Evolutionary conservation across 2,329 filamentous ascomycete genomes (phyloP), one percentile per base, ranked within the genome.

Genomic region (Intubia oerlemansii): DNA sequence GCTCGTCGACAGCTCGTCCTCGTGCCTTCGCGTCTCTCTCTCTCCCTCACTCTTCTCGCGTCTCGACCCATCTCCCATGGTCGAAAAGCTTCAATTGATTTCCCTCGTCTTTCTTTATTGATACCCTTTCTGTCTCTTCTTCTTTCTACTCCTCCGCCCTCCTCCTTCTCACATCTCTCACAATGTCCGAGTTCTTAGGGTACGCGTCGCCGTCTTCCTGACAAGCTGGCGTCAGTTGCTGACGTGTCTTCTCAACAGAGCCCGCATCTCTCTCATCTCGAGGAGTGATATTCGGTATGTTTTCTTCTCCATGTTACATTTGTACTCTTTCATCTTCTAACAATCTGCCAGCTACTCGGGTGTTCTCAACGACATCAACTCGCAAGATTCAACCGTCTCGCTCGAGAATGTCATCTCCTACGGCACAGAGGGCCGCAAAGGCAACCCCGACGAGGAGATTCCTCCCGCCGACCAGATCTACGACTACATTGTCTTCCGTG

Each of bases 401-500:
- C 71, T 98, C 39, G 84, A 98, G 50, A 85, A 92, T 66, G 88
- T 98, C 49, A 69, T 73, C 38, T 95, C 85, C 4, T 90, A 75
- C 47, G 88, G 88, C 41, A 93, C 88, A 17, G 88, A 98, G 57
- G 84, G 82, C 32, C 79, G 88, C 39, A 75, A 74, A 46, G 68
- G 63, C 40, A 71, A 74, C 41, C 73, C 75, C 12, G 66, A 74
- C 12, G 78, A 90, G 38, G 84, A 92, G 53, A 77, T 92, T 33
- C 56, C 76, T 21, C 66, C 81, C 4, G 85, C 80, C 19, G 74
- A 88, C 36, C 79, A 79, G 48, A 66, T 92, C 45, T 98, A 93
- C 59, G 88, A 95, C 49, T 95, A 93, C 57, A 95, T 98, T 46
- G 82, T 98, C 39, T 98, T 98, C 53, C 76, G 85, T 35, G 88